Evolutionary conservation across 495 filamentous ascomycete genomes (phyloP), one percentile per base, ranked within the genome.

Genomic region (Rhypophila decipiens): DNA sequence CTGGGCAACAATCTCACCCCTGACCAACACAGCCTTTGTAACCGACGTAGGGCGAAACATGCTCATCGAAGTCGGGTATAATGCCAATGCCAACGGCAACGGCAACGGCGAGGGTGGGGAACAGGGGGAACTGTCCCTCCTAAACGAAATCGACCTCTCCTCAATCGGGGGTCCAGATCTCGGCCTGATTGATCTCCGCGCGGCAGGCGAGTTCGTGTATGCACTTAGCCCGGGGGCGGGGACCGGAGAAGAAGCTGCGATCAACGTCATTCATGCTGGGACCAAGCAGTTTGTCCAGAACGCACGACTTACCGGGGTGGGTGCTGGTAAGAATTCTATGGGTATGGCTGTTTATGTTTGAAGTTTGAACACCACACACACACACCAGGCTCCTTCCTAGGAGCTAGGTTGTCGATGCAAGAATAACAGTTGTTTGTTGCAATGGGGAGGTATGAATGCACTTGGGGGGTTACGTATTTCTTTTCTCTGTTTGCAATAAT

Each of bases 121-220:
- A n/a, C n/a, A n/a, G n/a, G n/a, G 49, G 23, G 68, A 69, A 23
- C 72, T 71, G 4, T 60, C 50, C 19, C 62, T 83, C 12, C 37
- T 77, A 5, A 50, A 47, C 2, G 57, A 38, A 2, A 49, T 73
- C 1, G 68, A 74, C 29, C 52, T 77, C 31, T 58, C 42, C 17
- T 48, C 44, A 23, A 39, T n/a, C 24, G 69, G 68, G 0, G n/a
- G n/a, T n/a, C n/a, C n/a, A n/a, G 76, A 77, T 47, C 57, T 56
- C 3, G 80, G 80, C 0, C 57, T 83, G 47, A 71, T 73, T 48
- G 80, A 84, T 57, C 38, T 80, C n/a, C 47, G 57, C n/a, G 66
- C 68, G 1, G 63, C 60, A 0, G 79, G 79, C 2, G 56, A 58
- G 13, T 75, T 78, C 42, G 44, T 82, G 5, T 83, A 81, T 55